phyloP scores from a whole-genome alignment of 805 yeast species.

The Blastobotrys robertii region DNA sequence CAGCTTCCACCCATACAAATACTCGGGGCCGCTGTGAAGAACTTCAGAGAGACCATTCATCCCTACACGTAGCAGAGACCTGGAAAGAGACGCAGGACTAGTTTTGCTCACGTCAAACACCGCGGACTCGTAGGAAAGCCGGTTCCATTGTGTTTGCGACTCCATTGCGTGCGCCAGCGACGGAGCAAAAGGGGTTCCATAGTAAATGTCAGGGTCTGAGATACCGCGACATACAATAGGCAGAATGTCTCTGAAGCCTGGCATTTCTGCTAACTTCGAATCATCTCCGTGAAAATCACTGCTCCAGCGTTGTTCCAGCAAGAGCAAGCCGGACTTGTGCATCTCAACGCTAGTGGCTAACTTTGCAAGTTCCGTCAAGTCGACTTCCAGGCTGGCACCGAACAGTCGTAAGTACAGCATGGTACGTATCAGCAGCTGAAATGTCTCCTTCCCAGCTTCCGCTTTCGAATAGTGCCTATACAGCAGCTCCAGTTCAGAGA shows the following conservation, averaged over 20 bases:
- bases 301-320: constrained; percentile 24
- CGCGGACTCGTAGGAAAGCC: constrained; percentile 49
- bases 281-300: constrained; percentile 7
- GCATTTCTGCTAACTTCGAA: constrained; percentile 3
- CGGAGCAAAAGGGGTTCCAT: constrained; percentile 55
- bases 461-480: background rate
- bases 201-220: constrained; percentile 52
- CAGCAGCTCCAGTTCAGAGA: background rate
- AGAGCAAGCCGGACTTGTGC: constrained; percentile 26
- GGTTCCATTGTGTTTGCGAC: constrained; percentile 29
- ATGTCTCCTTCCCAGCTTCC: background rate
- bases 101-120: constrained; percentile 37
- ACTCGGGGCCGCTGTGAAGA: constrained; percentile 28
- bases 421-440: constrained; percentile 8
- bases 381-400: constrained; percentile 8
- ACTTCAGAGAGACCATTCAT: constrained; percentile 47
- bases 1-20: constrained; percentile 68
- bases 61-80: constrained; percentile 42
- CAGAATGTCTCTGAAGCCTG: background rate
- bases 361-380: constrained; percentile 11
- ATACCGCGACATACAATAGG: constrained; percentile 39
- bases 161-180: constrained; percentile 42
- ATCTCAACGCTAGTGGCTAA: constrained; percentile 20
- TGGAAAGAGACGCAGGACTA: constrained; percentile 19
- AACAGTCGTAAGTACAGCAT: constrained; percentile 9